These are phyloP conservation scores for Alloteropsis semialata DNA, from an alignment of 176 grass and related monocot genomes.

Conservation along the genomic window DNA sequence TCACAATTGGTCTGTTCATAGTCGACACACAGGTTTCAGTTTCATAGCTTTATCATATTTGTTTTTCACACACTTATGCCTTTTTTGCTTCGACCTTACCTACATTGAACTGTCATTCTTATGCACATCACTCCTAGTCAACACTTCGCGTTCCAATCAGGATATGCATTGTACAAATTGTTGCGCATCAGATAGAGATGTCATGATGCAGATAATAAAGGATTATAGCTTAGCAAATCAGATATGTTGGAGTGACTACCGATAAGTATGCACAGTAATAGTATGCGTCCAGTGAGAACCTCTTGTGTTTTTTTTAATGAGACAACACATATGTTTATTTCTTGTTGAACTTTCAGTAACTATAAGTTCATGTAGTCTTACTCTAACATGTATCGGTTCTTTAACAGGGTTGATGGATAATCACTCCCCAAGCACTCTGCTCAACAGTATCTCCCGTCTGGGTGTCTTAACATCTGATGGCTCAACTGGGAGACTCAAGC, in stretches of 20 bases:
- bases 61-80: not conserved
- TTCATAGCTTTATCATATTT: not conserved
- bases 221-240: not conserved
- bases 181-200: not conserved
- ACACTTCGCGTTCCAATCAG: not conserved
- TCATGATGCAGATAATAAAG: not conserved
- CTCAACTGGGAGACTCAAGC: slow-evolving; percentile 35
- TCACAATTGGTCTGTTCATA: not conserved
- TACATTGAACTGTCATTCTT: not conserved
- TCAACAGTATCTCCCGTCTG: slow-evolving; percentile 42
- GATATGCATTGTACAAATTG: not conserved
- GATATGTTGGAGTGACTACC: not conserved
- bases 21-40: not conserved
- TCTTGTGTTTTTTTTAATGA: not conserved
- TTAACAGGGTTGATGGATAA: slow-evolving; percentile 46
- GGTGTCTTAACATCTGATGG: slow-evolving; percentile 45
- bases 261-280: not conserved
- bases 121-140: not conserved
- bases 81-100: not conserved
- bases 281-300: not conserved
- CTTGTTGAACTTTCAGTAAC: not conserved
- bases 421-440: slow-evolving; percentile 34
- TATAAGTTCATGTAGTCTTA: not conserved
- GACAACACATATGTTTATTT: not conserved
- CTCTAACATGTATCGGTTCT: not conserved